Conservation (phyloP, 2,329 filamentous ascomycete species). For the Scytalidium lignicola region DNA sequence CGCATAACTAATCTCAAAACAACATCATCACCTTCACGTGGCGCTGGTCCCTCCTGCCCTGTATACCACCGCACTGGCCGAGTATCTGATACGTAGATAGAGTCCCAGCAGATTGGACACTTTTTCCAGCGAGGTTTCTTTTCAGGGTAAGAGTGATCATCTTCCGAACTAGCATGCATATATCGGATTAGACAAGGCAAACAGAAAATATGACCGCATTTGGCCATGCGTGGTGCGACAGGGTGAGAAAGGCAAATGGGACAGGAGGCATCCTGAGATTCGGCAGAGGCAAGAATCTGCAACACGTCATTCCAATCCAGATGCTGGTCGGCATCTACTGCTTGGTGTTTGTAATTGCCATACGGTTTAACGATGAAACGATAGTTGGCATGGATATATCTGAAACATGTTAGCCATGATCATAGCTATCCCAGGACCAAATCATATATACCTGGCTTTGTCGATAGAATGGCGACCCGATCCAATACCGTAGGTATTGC, state of each 20-base stretch:
- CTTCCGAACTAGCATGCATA: conserved; percentile 77
- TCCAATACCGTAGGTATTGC: conserved; percentile 77
- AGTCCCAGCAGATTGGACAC: conserved; percentile 93
- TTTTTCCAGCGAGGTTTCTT: conserved; percentile 83
- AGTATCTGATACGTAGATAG: conserved; percentile 85
- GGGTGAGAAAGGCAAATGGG: conserved; percentile 93
- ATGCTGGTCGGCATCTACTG: conserved; percentile 80
- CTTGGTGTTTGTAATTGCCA: conserved; percentile 73
- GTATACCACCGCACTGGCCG: conserved; percentile 86
- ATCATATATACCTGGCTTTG: conserved; percentile 68
- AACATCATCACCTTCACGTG: conserved; percentile 81
- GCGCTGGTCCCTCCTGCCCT: conserved; percentile 77
- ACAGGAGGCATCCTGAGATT: conserved; percentile 84
- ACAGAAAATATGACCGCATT: conserved; percentile 96
- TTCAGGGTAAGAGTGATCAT: conserved; percentile 51
- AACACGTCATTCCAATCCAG: conserved; percentile 87
- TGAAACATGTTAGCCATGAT: conserved; percentile 28
- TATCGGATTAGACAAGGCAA: conserved; percentile 89
- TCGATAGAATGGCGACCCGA: conserved; percentile 88
- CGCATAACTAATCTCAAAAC: conserved; percentile 82
- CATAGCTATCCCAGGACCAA: conserved; percentile 3
- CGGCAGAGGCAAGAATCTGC: conserved; percentile 83
- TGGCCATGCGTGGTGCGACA: conserved; percentile 92
- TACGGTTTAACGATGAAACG: conserved; percentile 88
- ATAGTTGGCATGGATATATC: conserved; percentile 93